These are phyloP conservation scores for Globisporangium alternatum DNA, from an alignment of 352 stramenopile species.

Conservation along the genomic window DNA sequence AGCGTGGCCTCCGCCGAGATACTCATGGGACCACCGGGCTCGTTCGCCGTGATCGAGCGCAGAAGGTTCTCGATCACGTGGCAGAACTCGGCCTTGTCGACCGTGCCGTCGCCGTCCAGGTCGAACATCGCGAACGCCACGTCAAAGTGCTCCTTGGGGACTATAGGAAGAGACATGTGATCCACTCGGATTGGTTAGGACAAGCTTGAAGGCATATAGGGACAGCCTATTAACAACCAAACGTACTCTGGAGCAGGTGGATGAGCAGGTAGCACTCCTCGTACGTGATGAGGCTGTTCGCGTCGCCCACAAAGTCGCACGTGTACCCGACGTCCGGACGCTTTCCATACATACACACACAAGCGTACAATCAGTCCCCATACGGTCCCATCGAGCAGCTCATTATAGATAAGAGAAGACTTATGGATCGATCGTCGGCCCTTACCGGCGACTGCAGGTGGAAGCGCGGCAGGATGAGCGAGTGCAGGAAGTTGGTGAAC, in stretches of 20 bases:
- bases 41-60: slow-evolving; percentile 27
- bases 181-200: background rate
- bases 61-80: slow-evolving; percentile 70
- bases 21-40: slow-evolving; percentile 5
- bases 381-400: background rate
- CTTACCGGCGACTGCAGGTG: slow-evolving; percentile 48
- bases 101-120: slow-evolving; percentile 64
- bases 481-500: slow-evolving; percentile 83
- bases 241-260: slow-evolving; percentile 73
- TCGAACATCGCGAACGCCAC: slow-evolving; percentile 84
- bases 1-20: slow-evolving; percentile 24
- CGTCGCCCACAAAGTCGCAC: slow-evolving; percentile 74
- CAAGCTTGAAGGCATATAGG: background rate
- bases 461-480: slow-evolving; percentile 70
- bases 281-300: slow-evolving; percentile 70
- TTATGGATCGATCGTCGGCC: background rate
- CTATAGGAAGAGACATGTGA: slow-evolving; percentile 19
- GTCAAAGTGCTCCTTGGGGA: slow-evolving; percentile 73
- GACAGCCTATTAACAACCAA: background rate
- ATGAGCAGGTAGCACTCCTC: slow-evolving; percentile 80
- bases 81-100: slow-evolving; percentile 74
- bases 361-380: background rate
- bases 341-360: slow-evolving; percentile 25
- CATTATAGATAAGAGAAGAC: background rate
- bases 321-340: slow-evolving; percentile 49